These are phyloP conservation scores for Carallia brachiata DNA, from an alignment of 345 rosid species.

Conservation along the genomic window DNA sequence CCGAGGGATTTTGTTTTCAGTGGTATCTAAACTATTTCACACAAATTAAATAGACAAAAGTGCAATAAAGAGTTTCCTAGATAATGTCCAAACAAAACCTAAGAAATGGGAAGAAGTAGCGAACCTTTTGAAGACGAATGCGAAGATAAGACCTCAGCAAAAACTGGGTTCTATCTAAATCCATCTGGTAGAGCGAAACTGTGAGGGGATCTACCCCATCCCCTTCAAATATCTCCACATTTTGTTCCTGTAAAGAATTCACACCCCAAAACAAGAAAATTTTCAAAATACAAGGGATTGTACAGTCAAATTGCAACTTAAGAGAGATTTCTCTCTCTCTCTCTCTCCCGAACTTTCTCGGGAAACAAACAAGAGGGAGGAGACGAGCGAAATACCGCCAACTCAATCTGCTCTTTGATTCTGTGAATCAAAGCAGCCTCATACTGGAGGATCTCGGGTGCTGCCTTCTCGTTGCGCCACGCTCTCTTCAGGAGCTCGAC, in stretches of 20 bases:
- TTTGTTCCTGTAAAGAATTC: slow-evolving; percentile 48
- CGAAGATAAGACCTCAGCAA: slow-evolving; percentile 87
- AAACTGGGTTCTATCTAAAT: slow-evolving; percentile 76
- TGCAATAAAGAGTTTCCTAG: too few relatives aligned
- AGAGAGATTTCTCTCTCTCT: too few relatives aligned
- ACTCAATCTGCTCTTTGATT: slow-evolving; percentile 55
- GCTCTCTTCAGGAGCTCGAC: slow-evolving; percentile 66
- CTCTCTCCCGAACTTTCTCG: neutral
- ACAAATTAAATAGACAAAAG: too few relatives aligned
- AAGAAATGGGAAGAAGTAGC: slow-evolving; percentile 9
- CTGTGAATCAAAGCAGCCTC: slow-evolving; percentile 52
- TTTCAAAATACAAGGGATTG: too few relatives aligned
- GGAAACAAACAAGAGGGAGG: neutral
- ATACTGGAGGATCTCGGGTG: slow-evolving; percentile 75
- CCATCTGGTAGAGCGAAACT: slow-evolving; percentile 84
- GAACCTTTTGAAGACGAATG: slow-evolving; percentile 78
- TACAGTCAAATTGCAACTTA: too few relatives aligned
- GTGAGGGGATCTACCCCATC: slow-evolving; percentile 56
- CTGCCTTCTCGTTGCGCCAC: slow-evolving; percentile 94
- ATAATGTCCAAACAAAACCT: too few relatives aligned
- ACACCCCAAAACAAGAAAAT: neutral
- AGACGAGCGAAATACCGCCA: slow-evolving; percentile 37
- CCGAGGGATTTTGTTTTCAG: too few relatives aligned
- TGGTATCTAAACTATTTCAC: too few relatives aligned
- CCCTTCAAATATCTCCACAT: slow-evolving; percentile 43